Base-by-base conservation (phyloP, 257 asterid species). In the Solanum etuberosum region DNA sequence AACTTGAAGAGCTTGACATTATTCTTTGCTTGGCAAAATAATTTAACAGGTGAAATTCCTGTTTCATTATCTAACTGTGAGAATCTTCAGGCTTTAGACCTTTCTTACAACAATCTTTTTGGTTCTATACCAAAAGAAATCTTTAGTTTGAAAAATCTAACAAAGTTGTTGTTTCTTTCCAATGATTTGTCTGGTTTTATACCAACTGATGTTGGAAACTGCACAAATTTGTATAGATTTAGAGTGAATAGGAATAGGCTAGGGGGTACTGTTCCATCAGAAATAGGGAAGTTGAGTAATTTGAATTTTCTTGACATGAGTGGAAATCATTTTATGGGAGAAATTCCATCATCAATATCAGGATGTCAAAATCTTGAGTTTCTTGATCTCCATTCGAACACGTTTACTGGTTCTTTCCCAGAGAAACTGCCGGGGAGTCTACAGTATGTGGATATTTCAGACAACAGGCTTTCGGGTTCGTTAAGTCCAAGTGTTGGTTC, bases 11-110 rank as follows among this genome's bases (percentile, higher is more conserved):
- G 91, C 83, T 77, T 97, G 90, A 93, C 91, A 63, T 91, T 97
- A 88, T 93, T 97, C 85, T 97, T 95, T 38, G 99, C 99, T 83
- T 97, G 99, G 99, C 92, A 88, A 93, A 97, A 97, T 88, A 96
- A 96, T 67, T 88, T 97, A 70, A 94, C 98, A 16, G 99, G 99
- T 29, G 88, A 37, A 3, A 95, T 97, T 81, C 99, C 99, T 12
- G 97, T 89, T 48, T 89, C 99, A 65, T 90, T 97, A 37, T 92
- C 95, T 12, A 88, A 86, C 71, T 94, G 99, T 87, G 90, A 61
- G 86, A 91, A 91, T 89, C 98, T 97, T 32, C 96, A 95, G 85
- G 98, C 98, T 72, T 90, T 97, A 88, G 99, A 97, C 89, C 94
- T 97, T 83, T 97, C 99, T 18, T 95, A 95, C 90, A 97, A 97